A percentile compares a stretch with the other conserved stretches of the same genome.
These are phyloP conservation scores for Torulaspora microellipsoides DNA, from an alignment of 805 yeast species.

Conservation along the genomic window DNA sequence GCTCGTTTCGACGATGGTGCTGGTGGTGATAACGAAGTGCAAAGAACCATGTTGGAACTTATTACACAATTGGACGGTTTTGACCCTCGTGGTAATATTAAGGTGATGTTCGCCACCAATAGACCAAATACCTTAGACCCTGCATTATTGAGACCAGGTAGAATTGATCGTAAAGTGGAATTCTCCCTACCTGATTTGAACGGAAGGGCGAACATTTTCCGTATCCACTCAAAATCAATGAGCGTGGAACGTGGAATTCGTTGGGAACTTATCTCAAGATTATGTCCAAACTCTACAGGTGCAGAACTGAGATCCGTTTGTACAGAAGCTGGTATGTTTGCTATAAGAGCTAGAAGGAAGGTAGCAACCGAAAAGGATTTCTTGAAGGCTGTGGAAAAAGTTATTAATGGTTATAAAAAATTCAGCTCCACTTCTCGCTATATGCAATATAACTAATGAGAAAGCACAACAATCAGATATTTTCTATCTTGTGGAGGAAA, in stretches of 20 bases:
- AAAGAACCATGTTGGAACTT: constrained; percentile 97
- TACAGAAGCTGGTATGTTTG: constrained; percentile 99
- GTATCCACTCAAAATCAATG: constrained; percentile 97
- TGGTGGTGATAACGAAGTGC: constrained; percentile 98
- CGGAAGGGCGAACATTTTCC: constrained; percentile 95
- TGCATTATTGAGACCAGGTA: constrained; percentile 95
- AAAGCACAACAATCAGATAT: not conserved
- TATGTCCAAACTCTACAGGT: constrained; percentile 98
- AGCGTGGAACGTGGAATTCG: constrained; percentile 95
- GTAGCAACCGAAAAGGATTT: constrained; percentile 98
- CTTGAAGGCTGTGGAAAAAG: constrained; percentile 96
- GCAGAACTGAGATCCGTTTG: constrained; percentile 98
- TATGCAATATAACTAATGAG: constrained; percentile 85
- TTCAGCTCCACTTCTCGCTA: constrained; percentile 95
- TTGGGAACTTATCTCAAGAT: constrained; percentile 96
- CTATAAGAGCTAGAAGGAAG: constrained; percentile 95
- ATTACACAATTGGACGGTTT: constrained; percentile 98
- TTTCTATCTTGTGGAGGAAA: not conserved
- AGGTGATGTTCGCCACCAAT: constrained; percentile 99
- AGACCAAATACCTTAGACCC: constrained; percentile 98
- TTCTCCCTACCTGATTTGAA: constrained; percentile 94
- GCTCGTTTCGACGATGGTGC: constrained; percentile 99
- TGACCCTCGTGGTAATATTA: constrained; percentile 97
- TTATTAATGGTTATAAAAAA: constrained; percentile 96
- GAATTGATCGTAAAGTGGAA: constrained; percentile 98